phyloP scores from a whole-genome alignment of 148 eudicot species.

The Chenopodium formosanum region DNA sequence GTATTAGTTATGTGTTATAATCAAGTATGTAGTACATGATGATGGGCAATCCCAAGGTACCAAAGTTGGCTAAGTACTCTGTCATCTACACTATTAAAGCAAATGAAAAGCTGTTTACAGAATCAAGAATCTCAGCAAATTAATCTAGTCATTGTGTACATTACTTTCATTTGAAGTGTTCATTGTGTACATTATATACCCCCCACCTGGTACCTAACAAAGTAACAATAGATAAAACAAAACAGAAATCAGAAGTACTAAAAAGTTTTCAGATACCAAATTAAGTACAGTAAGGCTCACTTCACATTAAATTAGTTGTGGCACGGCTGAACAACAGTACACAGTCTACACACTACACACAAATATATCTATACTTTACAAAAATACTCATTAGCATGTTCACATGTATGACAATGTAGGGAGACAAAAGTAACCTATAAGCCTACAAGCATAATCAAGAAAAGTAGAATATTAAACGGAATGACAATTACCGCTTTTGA shows the following conservation, averaged over 20 bases:
- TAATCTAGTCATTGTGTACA: neutral
- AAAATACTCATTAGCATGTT: slow-evolving; percentile 17
- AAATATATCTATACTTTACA: slow-evolving; percentile 10
- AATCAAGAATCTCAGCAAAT: neutral
- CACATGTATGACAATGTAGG: slow-evolving; percentile 10
- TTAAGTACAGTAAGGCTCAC: neutral
- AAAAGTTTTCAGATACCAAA: neutral
- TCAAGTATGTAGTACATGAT: neutral
- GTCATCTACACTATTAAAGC: neutral
- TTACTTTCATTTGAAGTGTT: neutral
- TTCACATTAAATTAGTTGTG: neutral
- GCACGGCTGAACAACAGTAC: neutral
- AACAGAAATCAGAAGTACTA: neutral
- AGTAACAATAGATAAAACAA: too few relatives aligned
- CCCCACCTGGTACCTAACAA: neutral
- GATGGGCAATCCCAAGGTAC: neutral
- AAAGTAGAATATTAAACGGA: neutral
- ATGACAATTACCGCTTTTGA: slow-evolving; percentile 44
- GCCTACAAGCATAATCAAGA: neutral
- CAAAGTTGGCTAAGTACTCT: neutral
- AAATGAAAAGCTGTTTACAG: slow-evolving; percentile 1
- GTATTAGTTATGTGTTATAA: neutral
- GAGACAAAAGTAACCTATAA: slow-evolving; percentile 12
- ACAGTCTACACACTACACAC: neutral
- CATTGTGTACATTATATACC: too few relatives aligned